Evolutionary conservation across 2,329 filamentous ascomycete genomes (phyloP), one percentile per base, ranked within the genome.

Genomic region (Phaeosphaeria sp.): DNA sequence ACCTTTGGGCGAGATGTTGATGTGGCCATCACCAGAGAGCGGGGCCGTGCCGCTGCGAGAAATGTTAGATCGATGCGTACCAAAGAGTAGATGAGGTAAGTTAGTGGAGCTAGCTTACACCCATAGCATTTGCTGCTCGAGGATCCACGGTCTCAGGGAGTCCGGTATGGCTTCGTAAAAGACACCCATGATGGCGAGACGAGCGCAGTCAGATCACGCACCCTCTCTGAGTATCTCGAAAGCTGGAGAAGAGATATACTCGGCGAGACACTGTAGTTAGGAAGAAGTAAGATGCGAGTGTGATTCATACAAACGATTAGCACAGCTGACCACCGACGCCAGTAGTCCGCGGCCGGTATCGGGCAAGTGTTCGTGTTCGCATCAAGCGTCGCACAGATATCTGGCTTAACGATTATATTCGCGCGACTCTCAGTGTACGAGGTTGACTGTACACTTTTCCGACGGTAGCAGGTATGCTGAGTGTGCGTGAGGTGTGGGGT

Each of bases 1-100:
- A 53, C 80, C 79, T 64, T 82, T 82, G 2, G 80, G 80, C 0
- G 78, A 80, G 60, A 81, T 73, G 59, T 82, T 82, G 61, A 82
- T 78, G 64, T 82, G 79, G 21, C 79, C 79, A 3, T 62, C 36
- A 21, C 59, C 63, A 3, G 77, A 74, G 6, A 82, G 74, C 0
- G 79, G 79, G 0, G 79, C 78, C 0, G 78, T 78, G 44, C 74
- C 77, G 9, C 49, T 56, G 18, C 17, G 17, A 39, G 20, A n/a
- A n/a, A n/a, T n/a, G n/a, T n/a, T n/a, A n/a, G n/a, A n/a, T n/a
- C n/a, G n/a, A n/a, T n/a, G n/a, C n/a, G n/a, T n/a, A n/a, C n/a
- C n/a, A n/a, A 21, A 5, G 9, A 7, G 46, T 4, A 13, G 21
- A 17, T 15, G 33, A 18, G 33, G 7, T 33, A 18, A 17, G 13